Conservation (phyloP, 2,329 filamentous ascomycete species). For the Monosporascus sp. region DNA sequence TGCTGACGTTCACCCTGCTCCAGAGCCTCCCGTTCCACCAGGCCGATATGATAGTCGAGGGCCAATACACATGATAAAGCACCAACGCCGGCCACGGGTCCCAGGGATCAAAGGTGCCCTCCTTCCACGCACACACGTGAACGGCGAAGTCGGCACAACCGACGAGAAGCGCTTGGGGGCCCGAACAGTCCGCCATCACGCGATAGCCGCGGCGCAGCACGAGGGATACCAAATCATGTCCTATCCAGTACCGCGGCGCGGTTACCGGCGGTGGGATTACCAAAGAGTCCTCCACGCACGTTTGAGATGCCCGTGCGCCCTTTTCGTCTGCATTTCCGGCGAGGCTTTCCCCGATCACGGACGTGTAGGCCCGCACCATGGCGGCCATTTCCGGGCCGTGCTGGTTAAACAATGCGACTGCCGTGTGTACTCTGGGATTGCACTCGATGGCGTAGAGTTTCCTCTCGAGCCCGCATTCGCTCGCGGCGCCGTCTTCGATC, state of each 20-base stretch:
- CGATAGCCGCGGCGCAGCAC: constrained; percentile 42
- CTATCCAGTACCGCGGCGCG: constrained; percentile 55
- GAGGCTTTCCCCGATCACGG: constrained; percentile 29
- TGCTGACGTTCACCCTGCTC: constrained; percentile 65
- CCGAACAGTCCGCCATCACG: constrained; percentile 16
- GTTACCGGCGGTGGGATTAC: constrained; percentile 18
- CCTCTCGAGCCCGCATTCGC: constrained; percentile 25
- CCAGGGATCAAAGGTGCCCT: constrained; percentile 46
- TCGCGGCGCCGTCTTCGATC: constrained; percentile 37
- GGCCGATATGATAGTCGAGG: constrained; percentile 41
- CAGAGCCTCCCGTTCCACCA: constrained; percentile 45
- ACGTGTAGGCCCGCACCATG: constrained; percentile 49
- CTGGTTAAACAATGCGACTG: constrained; percentile 53
- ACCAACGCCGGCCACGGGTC: constrained; percentile 54
- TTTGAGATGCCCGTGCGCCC: too few relatives aligned
- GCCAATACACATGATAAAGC: constrained; percentile 53
- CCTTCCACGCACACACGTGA: constrained; percentile 46
- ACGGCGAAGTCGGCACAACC: constrained; percentile 24
- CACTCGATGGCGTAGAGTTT: constrained; percentile 64
- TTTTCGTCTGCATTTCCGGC: neutral
- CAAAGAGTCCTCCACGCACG: neutral
- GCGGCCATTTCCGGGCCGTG: constrained; percentile 34
- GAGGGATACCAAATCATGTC: constrained; percentile 55
- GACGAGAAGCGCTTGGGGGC: constrained; percentile 12
- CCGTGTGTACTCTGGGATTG: constrained; percentile 65